Evolutionary conservation across 2,329 filamentous ascomycete genomes (phyloP).

Genomic region (Ophiostoma sp.): DNA sequence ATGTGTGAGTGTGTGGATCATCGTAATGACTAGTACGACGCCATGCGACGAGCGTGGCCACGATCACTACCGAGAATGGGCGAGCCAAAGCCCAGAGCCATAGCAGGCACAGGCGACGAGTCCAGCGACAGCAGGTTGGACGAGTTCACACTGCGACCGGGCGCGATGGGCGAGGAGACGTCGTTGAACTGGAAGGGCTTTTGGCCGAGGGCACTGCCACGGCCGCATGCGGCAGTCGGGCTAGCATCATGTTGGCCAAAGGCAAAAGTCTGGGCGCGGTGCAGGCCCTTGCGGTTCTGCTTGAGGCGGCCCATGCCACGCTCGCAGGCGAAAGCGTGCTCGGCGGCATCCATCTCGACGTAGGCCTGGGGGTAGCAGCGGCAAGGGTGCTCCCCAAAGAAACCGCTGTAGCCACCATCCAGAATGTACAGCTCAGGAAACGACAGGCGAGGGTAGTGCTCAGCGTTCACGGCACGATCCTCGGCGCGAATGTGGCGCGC

Average conservation of each 20-base stretch:
- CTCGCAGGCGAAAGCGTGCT: slow-evolving; percentile 90
- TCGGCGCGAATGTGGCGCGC: slow-evolving; percentile 88
- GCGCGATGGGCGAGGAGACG: slow-evolving; percentile 55
- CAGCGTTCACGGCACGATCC: slow-evolving; percentile 81
- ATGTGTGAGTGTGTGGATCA: background rate
- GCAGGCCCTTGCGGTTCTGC: slow-evolving; percentile 77
- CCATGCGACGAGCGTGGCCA: slow-evolving; percentile 60
- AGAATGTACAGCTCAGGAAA: slow-evolving; percentile 98
- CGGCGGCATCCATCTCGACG: slow-evolving; percentile 91
- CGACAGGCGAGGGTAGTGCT: slow-evolving; percentile 83
- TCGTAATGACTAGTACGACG: slow-evolving; percentile 54
- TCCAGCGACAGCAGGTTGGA: slow-evolving; percentile 26
- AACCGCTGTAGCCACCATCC: slow-evolving; percentile 92
- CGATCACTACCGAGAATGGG: slow-evolving; percentile 51
- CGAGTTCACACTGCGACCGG: slow-evolving; percentile 39
- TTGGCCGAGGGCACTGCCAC: slow-evolving; percentile 33
- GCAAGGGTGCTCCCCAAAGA: slow-evolving; percentile 75
- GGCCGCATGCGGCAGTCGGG: background rate
- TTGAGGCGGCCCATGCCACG: slow-evolving; percentile 92
- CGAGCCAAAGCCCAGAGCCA: slow-evolving; percentile 44
- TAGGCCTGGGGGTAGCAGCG: slow-evolving; percentile 95
- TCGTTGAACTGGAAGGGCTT: slow-evolving; percentile 44
- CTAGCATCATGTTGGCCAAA: slow-evolving; percentile 70
- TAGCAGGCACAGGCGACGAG: slow-evolving; percentile 42
- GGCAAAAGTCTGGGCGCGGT: slow-evolving; percentile 89